Evolutionary conservation across 164 flowering plant genomes (phyloP).

Genomic region (Chloranthus sessilifolius): DNA sequence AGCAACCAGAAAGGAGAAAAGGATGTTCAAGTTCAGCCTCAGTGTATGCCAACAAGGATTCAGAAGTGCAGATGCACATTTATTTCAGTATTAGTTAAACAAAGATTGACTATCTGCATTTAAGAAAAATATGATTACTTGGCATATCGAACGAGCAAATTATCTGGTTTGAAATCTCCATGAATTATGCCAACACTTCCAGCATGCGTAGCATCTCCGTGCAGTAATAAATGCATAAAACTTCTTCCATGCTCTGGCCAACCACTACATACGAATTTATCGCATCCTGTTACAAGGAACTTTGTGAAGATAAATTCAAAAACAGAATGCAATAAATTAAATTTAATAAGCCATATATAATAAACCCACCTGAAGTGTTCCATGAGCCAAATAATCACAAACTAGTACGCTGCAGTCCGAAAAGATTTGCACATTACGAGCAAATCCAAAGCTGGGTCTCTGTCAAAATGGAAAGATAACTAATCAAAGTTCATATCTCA

Average conservation of each 20-base stretch:
- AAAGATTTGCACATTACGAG: conserved; percentile 71
- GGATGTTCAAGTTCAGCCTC: no score
- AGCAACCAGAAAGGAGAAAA: no score
- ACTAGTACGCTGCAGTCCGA: conserved; percentile 83
- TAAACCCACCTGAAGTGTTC: conserved; percentile 77
- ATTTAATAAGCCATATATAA: neutral
- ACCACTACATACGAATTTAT: conserved; percentile 66
- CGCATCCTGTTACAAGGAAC: conserved; percentile 62
- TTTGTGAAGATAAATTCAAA: neutral
- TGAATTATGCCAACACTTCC: conserved; percentile 80
- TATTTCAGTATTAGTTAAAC: no score
- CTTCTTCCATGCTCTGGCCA: conserved; percentile 83
- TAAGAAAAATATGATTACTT: conserved; percentile 41
- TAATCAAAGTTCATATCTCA: conserved; percentile 6
- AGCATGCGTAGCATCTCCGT: conserved; percentile 87
- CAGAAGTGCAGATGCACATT: no score
- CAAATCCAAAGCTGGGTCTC: conserved; percentile 82
- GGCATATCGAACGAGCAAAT: conserved; percentile 79
- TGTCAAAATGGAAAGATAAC: conserved; percentile 23
- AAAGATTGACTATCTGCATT: no score
- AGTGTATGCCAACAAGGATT: no score
- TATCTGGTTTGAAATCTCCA: conserved; percentile 99
- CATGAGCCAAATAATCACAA: conserved; percentile 66
- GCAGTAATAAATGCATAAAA: conserved; percentile 80
- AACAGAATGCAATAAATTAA: conserved; percentile 4